Evolutionary conservation across 2,329 filamentous ascomycete genomes (phyloP), one percentile per base, ranked within the genome.

Genomic region (Furcasterigmium furcatum): DNA sequence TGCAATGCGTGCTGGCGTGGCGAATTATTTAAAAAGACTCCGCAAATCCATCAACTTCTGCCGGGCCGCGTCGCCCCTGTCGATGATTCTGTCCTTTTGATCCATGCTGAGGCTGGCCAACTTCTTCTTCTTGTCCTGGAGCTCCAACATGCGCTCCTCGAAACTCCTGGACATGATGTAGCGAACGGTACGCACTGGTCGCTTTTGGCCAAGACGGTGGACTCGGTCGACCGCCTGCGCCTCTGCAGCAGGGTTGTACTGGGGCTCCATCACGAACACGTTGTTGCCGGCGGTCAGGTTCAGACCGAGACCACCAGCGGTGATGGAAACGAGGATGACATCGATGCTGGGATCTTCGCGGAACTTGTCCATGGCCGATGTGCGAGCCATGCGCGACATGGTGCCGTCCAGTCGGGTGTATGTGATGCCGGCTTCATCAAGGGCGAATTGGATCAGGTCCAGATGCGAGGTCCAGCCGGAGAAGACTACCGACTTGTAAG

Each of bases 201-300:
- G 78, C 56, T 82, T 94, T 71, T 99, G 94, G 1, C 94, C 91
- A 2, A 96, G 73, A 16, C 91, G 84, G 63, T 96, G 91, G 6
- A 99, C 89, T 24, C 94, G 88, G 62, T 97, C 94, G 8, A 97
- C 79, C 2, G 94, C 94, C 67, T 99, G 94, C 5, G 91, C 88
- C 65, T 99, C 92, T 0, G 91, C 90, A 0, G 91, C 91, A 0
- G 94, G 94, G 59, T 99, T 99, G 71, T 92, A 99, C 61, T 96
- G 91, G 5, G 94, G 94, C 63, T 99, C 94, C 92, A 99, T 97
- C 57, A 97, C 87, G 63, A 94, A 97, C 13, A 95, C 92, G 45
- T 81, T 87, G 61, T 84, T 94, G 25, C 86, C 92, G 1, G 88
- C 76, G 0, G 91, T 96, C 45, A 97, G 72, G 60, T 97, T 97